phyloP scores from a whole-genome alignment of 176 grass and related monocot genomes.

The Oryza meridionalis region DNA sequence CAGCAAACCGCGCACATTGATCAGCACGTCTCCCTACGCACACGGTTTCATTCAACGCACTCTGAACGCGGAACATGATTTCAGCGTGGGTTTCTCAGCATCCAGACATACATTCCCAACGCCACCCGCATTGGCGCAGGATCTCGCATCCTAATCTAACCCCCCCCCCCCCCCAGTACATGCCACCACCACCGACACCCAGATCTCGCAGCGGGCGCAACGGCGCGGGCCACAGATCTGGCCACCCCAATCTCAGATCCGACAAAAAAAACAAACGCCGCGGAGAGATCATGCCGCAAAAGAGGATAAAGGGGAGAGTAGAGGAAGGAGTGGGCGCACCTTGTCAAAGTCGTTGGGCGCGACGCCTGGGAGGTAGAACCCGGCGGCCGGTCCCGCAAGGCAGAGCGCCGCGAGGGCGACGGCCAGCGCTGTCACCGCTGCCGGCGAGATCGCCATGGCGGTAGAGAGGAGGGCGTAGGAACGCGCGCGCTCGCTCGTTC shows the following conservation, averaged over 20 bases:
- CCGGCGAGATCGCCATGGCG: constrained; percentile 53
- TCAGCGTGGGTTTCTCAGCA: neutral
- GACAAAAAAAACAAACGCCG: neutral
- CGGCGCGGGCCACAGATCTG: constrained; percentile 47
- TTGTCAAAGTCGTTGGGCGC: constrained; percentile 85
- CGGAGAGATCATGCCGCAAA: neutral
- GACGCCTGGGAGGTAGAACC: constrained; percentile 90
- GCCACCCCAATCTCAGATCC: constrained; percentile 38
- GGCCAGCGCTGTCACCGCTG: constrained; percentile 43
- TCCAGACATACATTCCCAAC: neutral
- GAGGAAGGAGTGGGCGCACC: constrained; percentile 24
- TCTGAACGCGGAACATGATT: neutral
- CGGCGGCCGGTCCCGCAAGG: constrained; percentile 42
- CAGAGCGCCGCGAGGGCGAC: constrained; percentile 47
- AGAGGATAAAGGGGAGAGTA: neutral
- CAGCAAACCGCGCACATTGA: neutral
- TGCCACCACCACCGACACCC: neutral
- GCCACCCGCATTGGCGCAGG: constrained; percentile 1
- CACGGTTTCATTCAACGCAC: neutral
- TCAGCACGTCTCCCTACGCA: neutral
- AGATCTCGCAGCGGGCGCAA: constrained; percentile 25
- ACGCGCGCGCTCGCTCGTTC: neutral
- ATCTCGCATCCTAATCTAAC: neutral
- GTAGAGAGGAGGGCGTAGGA: neutral
- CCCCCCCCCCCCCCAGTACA: no score